phyloP scores from a whole-genome alignment of 306 rosid species.

The Neltuma alba region DNA sequence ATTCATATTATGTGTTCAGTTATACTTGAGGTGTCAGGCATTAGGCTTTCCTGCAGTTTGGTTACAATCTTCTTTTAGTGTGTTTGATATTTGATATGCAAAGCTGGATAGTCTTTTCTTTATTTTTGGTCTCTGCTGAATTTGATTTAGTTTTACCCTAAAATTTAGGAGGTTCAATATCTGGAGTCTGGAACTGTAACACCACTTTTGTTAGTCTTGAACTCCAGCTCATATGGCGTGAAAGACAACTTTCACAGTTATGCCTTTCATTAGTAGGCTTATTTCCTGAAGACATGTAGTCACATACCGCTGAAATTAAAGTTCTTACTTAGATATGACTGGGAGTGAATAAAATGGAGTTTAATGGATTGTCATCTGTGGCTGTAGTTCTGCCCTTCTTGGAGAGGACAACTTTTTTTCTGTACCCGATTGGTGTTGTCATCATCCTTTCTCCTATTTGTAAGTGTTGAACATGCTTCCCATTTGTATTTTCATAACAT shows the following conservation, averaged over 20 bases:
- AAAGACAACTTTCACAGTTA: slow-evolving; percentile 2
- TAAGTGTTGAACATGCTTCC: slow-evolving; percentile 57
- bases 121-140: neutral
- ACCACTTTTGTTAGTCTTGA: slow-evolving; percentile 10
- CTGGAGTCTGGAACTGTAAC: neutral
- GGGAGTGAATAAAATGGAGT: slow-evolving; percentile 18
- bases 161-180: slow-evolving; percentile 4
- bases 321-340: slow-evolving; percentile 1
- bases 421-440: slow-evolving; percentile 88
- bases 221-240: slow-evolving; percentile 21
- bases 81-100: neutral
- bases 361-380: slow-evolving; percentile 34
- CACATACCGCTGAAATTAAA: slow-evolving; percentile 5
- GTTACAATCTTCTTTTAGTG: neutral
- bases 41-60: slow-evolving; percentile 27
- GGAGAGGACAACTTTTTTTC: slow-evolving; percentile 94
- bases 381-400: slow-evolving; percentile 92
- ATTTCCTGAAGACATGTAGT: neutral
- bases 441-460: slow-evolving; percentile 94
- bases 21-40: slow-evolving; percentile 10
- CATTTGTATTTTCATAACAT: slow-evolving; percentile 26
- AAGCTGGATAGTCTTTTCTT: neutral
- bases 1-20: slow-evolving; percentile 18
- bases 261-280: slow-evolving; percentile 6
- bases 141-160: neutral